Conservation (phyloP, 2,329 filamentous ascomycete genomes). For the Clathrospora elynae region DNA sequence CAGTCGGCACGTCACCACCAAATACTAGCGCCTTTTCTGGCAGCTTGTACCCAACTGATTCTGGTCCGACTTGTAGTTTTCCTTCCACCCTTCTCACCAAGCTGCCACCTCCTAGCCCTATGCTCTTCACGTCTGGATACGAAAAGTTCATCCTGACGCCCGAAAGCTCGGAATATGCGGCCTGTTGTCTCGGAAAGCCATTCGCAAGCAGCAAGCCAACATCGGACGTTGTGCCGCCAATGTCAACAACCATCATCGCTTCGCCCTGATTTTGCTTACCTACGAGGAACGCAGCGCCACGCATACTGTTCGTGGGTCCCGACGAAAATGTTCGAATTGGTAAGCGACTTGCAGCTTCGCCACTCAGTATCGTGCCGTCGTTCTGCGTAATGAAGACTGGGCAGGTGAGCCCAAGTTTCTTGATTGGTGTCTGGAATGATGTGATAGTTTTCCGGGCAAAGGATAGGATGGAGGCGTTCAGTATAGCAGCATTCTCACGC, state of each 20-base stretch:
- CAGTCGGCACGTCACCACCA: conserved; percentile 61
- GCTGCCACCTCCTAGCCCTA: conserved; percentile 65
- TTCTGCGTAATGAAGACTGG: conserved; percentile 60
- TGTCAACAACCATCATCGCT: conserved; percentile 67
- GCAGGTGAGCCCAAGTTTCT: conserved; percentile 52
- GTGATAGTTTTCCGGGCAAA: conserved; percentile 55
- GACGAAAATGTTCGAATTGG: conserved; percentile 60
- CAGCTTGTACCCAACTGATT: conserved; percentile 66
- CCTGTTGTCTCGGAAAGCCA: conserved; percentile 67
- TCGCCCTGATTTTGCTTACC: conserved; percentile 43
- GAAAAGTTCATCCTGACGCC: conserved; percentile 66
- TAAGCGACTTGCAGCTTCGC: conserved; percentile 53
- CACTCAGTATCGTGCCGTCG: conserved; percentile 57
- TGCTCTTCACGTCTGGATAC: conserved; percentile 62
- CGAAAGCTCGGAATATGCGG: conserved; percentile 65
- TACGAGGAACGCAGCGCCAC: conserved; percentile 53
- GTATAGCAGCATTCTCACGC: conserved; percentile 57
- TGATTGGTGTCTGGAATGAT: conserved; percentile 55
- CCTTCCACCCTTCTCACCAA: conserved; percentile 54
- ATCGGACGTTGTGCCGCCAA: conserved; percentile 70
- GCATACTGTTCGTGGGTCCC: conserved; percentile 60
- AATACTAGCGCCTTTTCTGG: conserved; percentile 61
- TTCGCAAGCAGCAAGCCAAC: conserved; percentile 65
- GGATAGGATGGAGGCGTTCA: conserved; percentile 56
- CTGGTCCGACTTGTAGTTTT: conserved; percentile 60